Base-by-base conservation (phyloP, 768 basidiomycete genomes). In the Termitomyces sp. region DNA sequence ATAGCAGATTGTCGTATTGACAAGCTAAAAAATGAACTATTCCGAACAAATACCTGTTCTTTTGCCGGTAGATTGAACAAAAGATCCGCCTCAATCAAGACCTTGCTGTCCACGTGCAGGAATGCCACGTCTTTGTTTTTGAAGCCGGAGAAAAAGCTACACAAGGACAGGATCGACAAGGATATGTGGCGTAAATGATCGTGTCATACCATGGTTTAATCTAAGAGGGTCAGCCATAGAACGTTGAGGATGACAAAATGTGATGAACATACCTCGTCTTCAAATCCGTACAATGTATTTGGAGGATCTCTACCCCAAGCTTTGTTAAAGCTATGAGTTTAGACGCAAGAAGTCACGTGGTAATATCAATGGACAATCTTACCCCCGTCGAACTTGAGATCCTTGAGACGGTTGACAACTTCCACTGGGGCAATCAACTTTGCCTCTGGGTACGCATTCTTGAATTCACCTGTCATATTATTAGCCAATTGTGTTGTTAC, bases 111-210 rank as follows among this genome's bases (percentile, higher is more conserved):
- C 1, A 70, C 66, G 62, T 93, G 91, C 58, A 85, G 78, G 68
- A 88, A 90, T 0, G 88, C 87, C n/a, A 92, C 79, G 51, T 92
- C 90, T 62, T 87, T 85, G 65, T 87, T 88, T 52, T 69, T 71
- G 61, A 79, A 77, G 0, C 83, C 83, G 12, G 82, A 72, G 65
- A 87, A 87, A 62, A 83, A 85, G 59, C 82, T 84, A 57, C 2
- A 6, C 42, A 37, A 41, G 2, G 35, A 14, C 5, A 45, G 2
- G 19, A n/a, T 49, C 7, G 35, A 35, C 2, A 56, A 11, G 10
- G 14, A 5, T 5, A 28, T 26, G 38, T n/a, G 26, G n/a, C 45
- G 14, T 11, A 14, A 11, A 14, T 55, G n/a, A 40, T 32, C 38
- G 7, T 10, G 5, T 3, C 8, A 28, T 55, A 78, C 78, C 79